Evolutionary conservation across 257 asterid species (phyloP).

Genomic region (Ocimum tenuiflorum): DNA sequence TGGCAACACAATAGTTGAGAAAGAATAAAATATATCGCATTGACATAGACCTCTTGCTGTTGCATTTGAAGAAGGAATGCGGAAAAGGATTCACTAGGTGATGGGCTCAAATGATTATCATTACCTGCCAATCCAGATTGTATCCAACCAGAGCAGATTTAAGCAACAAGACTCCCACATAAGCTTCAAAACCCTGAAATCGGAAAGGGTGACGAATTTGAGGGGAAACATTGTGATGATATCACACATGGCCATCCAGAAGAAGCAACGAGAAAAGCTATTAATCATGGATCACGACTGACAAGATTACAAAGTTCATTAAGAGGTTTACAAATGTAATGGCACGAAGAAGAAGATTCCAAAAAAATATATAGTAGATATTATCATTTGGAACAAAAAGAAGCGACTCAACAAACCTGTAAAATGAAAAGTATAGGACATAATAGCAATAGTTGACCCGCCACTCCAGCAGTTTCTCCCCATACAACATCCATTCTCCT

Average conservation of each 20-base stretch:
- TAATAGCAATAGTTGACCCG: slow-evolving; percentile 73
- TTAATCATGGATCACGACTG: background rate
- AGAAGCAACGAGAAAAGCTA: background rate
- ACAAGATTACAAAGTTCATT: slow-evolving; percentile 14
- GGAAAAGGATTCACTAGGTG: background rate
- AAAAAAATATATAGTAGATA: background rate
- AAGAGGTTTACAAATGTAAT: background rate
- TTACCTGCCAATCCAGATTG: slow-evolving; percentile 91
- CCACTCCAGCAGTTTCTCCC: slow-evolving; percentile 98
- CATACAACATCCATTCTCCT: slow-evolving; percentile 97
- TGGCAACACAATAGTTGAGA: background rate
- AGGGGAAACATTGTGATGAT: background rate
- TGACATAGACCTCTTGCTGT: background rate
- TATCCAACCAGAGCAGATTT: slow-evolving; percentile 65
- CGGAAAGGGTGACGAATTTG: slow-evolving; percentile 10
- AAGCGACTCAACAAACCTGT: slow-evolving; percentile 46
- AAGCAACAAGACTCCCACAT: slow-evolving; percentile 78
- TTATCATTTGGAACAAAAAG: background rate
- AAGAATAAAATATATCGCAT: background rate
- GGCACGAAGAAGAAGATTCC: background rate
- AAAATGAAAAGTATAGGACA: slow-evolving; percentile 67
- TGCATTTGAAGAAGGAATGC: background rate
- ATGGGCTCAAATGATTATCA: background rate
- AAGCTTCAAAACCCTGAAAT: slow-evolving; percentile 82
- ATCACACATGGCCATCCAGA: slow-evolving; percentile 2